Evolutionary conservation across 73 alveolate species (phyloP).

Genomic region (Paramecium bursaria): DNA sequence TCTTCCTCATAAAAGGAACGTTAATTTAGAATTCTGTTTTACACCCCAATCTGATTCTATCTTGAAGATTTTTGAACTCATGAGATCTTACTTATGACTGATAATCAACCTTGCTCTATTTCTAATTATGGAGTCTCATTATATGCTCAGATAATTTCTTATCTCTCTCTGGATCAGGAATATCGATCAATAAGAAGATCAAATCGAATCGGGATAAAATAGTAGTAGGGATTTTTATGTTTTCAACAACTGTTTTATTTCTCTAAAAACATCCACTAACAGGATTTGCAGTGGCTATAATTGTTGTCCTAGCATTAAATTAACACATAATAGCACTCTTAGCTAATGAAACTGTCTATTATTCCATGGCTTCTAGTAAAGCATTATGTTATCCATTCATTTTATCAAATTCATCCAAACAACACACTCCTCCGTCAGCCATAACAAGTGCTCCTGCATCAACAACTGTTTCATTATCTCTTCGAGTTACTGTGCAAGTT

Average conservation of each 20-base stretch:
- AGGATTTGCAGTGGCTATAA: conserved; percentile 93
- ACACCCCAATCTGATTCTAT: not conserved
- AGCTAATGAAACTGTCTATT: conserved; percentile 88
- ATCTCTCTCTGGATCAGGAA: conserved; percentile 86
- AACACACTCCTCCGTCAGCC: conserved; percentile 90
- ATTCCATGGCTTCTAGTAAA: conserved; percentile 91
- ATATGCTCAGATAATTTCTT: conserved; percentile 84
- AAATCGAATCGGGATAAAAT: conserved; percentile 86
- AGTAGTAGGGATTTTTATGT: conserved; percentile 80
- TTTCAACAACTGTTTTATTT: conserved; percentile 74
- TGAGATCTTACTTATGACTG: not conserved
- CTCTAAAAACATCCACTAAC: conserved; percentile 85
- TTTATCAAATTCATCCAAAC: conserved; percentile 93
- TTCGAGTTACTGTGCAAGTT: conserved; percentile 83
- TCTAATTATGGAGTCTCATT: conserved; percentile 80
- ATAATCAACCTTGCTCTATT: conserved; percentile 12
- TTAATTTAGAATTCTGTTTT: not conserved
- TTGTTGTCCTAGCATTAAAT: conserved; percentile 82
- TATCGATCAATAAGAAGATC: conserved; percentile 87
- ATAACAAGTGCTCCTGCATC: conserved; percentile 93
- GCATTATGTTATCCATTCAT: conserved; percentile 86
- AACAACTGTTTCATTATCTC: conserved; percentile 76
- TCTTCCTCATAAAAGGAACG: conserved; percentile 51
- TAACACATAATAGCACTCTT: conserved; percentile 89
- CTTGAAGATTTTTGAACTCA: conserved; percentile 3